phyloP scores from a whole-genome alignment of 1,284 basidiomycete species.

The Golubevia sp. region DNA sequence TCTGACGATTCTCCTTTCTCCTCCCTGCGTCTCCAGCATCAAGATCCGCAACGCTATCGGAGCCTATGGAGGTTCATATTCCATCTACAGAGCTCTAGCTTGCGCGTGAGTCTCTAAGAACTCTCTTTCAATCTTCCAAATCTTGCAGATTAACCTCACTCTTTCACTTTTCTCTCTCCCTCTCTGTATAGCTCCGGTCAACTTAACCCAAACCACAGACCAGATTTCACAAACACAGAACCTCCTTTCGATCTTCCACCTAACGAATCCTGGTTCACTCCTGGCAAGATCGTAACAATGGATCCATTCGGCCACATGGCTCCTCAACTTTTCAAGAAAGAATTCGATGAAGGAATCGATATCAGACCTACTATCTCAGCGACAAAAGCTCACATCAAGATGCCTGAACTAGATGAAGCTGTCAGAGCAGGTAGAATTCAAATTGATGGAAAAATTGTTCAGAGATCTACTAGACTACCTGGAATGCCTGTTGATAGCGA shows the following conservation, averaged over 20 bases:
- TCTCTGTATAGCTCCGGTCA: too few species aligned
- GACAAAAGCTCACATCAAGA: conserved; percentile 81
- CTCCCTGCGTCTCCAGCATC: conserved; percentile 66
- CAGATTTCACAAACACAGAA: conserved; percentile 77
- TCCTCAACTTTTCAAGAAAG: conserved; percentile 73
- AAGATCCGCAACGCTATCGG: conserved; percentile 91
- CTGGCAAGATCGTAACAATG: conserved; percentile 84
- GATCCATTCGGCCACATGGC: conserved; percentile 94
- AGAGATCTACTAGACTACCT: conserved; percentile 30
- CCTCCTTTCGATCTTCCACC: conserved; percentile 83
- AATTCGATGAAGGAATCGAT: conserved; percentile 58
- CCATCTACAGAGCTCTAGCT: conserved; percentile 87
- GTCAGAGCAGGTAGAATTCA: conserved; percentile 72
- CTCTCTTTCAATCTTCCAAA: too few species aligned
- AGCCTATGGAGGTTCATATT: conserved; percentile 90
- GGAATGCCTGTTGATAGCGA: conserved; percentile 62
- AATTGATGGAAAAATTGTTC: conserved; percentile 79
- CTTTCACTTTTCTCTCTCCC: too few species aligned
- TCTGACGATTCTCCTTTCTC: not conserved
- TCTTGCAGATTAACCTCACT: not conserved
- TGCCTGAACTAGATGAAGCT: conserved; percentile 86
- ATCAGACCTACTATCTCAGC: conserved; percentile 74
- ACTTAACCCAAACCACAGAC: conserved; percentile 71
- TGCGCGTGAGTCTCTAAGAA: conserved; percentile 67
- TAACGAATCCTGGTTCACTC: conserved; percentile 79